phyloP scores from a whole-genome alignment of 2,329 filamentous ascomycete genomes.

The Aspergillus jensenii region DNA sequence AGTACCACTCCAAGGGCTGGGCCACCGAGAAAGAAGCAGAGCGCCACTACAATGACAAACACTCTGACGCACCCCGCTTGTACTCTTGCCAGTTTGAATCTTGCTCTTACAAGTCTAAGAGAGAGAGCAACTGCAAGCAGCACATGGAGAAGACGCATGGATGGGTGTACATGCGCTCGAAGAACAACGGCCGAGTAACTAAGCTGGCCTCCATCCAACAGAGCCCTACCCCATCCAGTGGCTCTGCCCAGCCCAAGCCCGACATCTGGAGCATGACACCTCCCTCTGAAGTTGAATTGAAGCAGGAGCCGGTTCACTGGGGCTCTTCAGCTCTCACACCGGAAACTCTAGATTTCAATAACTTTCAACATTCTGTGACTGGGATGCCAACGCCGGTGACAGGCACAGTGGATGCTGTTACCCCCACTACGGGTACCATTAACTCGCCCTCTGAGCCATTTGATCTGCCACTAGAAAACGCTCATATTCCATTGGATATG shows the following conservation, averaged over 20 bases:
- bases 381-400: constrained; percentile 7
- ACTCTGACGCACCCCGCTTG: constrained; percentile 75
- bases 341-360: constrained; percentile 12
- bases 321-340: constrained; percentile 2
- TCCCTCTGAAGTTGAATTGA: constrained; percentile 9
- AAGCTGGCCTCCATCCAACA: constrained; percentile 12
- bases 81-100: constrained; percentile 80
- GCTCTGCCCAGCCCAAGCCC: constrained; percentile 7
- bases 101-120: constrained; percentile 92
- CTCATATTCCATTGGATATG: constrained; percentile 9
- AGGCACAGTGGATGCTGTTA: constrained; percentile 8
- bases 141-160: constrained; percentile 97
- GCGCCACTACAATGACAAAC: constrained; percentile 94
- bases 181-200: constrained; percentile 72
- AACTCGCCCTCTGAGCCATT: constrained; percentile 12
- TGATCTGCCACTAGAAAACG: constrained; percentile 5
- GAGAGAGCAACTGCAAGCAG: constrained; percentile 95
- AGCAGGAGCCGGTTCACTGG: constrained; percentile 6
- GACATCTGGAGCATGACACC: constrained; percentile 10
- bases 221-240: constrained; percentile 7
- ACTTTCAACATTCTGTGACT: constrained; percentile 7
- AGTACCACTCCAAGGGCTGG: constrained; percentile 87
- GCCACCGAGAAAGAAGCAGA: constrained; percentile 98
- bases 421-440: constrained; percentile 10
- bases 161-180: constrained; percentile 87